Percentiles rank a stretch among this genome's conserved stretches.
phyloP scores from a whole-genome alignment of 495 filamentous ascomycete genomes.

The Astrothelium subdiscretum region DNA sequence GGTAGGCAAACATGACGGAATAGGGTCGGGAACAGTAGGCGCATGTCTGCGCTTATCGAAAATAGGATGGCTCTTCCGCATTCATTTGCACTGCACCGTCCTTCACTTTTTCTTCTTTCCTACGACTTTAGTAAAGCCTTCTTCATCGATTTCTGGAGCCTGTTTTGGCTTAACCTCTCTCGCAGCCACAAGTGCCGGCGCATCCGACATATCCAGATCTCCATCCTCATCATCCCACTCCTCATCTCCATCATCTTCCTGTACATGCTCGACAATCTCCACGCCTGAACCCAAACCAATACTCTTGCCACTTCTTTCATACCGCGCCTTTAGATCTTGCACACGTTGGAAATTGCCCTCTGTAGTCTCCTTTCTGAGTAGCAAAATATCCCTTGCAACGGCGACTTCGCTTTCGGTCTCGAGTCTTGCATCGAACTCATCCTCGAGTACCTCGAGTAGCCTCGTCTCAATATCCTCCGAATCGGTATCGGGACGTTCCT shows the following conservation, averaged over 20 bases:
- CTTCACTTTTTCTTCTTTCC: slow-evolving; percentile 52
- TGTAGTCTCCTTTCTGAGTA: slow-evolving; percentile 46
- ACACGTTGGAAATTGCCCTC: slow-evolving; percentile 13
- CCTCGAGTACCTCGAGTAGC: slow-evolving; percentile 78
- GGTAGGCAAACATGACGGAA: no score
- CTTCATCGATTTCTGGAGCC: slow-evolving; percentile 76
- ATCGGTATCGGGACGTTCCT: slow-evolving; percentile 57
- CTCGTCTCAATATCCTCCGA: slow-evolving; percentile 72
- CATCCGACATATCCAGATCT: slow-evolving; percentile 33
- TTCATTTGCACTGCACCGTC: not conserved
- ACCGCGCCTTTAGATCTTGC: not conserved
- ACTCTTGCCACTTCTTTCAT: slow-evolving; percentile 1
- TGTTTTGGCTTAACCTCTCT: slow-evolving; percentile 44
- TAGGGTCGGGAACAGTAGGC: no score
- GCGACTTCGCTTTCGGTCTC: slow-evolving; percentile 76
- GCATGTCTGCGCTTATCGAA: no score
- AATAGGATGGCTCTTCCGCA: not conserved
- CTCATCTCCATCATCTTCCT: slow-evolving; percentile 35
- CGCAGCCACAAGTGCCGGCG: slow-evolving; percentile 45
- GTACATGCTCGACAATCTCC: slow-evolving; percentile 33
- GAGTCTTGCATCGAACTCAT: slow-evolving; percentile 85
- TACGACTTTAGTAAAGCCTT: slow-evolving; percentile 85
- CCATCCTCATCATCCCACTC: slow-evolving; percentile 29
- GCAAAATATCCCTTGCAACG: slow-evolving; percentile 61
- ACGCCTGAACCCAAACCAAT: not conserved